Evolutionary conservation across 495 filamentous ascomycete species (phyloP).

Genomic region (Neurospora sp.): DNA sequence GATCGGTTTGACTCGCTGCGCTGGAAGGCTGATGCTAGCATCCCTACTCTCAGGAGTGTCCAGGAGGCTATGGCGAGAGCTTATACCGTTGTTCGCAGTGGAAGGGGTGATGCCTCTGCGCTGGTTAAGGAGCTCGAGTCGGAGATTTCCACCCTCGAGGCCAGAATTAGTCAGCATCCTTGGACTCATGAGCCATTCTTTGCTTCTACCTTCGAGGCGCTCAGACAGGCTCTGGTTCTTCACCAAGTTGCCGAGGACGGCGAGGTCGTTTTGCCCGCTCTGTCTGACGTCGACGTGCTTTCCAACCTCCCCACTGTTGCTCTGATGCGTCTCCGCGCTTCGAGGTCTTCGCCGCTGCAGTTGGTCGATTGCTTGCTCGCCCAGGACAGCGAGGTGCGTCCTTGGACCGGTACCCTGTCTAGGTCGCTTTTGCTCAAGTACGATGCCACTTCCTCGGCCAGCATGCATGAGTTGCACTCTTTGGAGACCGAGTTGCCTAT

Average conservation of each 20-base stretch:
- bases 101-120: constrained; percentile 30
- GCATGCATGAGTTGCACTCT: constrained; percentile 50
- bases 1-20: constrained; percentile 59
- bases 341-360: constrained; percentile 29
- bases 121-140: constrained; percentile 42
- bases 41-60: constrained; percentile 34
- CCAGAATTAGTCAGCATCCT: constrained; percentile 29
- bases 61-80: constrained; percentile 43
- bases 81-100: constrained; percentile 37
- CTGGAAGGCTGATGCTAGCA: constrained; percentile 38
- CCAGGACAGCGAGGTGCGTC: constrained; percentile 23
- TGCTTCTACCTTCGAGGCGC: constrained; percentile 50
- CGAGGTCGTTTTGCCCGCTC: constrained; percentile 5
- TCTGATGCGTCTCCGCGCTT: constrained; percentile 34
- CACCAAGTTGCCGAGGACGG: constrained; percentile 18
- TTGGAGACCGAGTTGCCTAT: constrained; percentile 56
- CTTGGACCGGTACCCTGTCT: constrained; percentile 45
- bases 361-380: constrained; percentile 34
- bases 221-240: constrained; percentile 53
- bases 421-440: constrained; percentile 47
- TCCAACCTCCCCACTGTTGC: constrained; percentile 34
- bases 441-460: constrained; percentile 41
- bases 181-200: constrained; percentile 43
- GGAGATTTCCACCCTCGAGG: constrained; percentile 48
- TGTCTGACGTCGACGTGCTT: constrained; percentile 30